Base-by-base conservation (phyloP, 2,329 filamentous ascomycete genomes). In the Aspergillus sp. region DNA sequence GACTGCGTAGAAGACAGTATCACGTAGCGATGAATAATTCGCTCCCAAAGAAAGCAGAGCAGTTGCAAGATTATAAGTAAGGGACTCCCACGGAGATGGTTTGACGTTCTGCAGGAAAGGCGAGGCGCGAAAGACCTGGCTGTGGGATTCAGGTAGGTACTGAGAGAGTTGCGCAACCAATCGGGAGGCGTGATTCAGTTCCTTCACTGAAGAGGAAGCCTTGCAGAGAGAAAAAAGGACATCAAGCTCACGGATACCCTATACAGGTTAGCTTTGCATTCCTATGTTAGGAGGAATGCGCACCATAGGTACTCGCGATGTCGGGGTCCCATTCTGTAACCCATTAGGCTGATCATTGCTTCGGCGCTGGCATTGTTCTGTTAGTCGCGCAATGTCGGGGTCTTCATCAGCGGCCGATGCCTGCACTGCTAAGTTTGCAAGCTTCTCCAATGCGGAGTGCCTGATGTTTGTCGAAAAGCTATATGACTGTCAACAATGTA, bases 201-300 rank as follows among this genome's bases (percentile, higher is more conserved):
- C 83, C 45, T 83, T 78, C 22, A 97, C 77, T 20, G 82, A 79
- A 3, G 89, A 85, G 3, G 90, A 88, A 46, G 91, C 88, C 71
- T 90, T 91, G 75, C 91, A 97, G 22, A 98, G 77, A 39, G 93
- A 89, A 22, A 97, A 73, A 22, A 98, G 78, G 46, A 95, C 87
- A 67, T 98, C 91, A 57, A 95, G 85, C 74, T 98, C 94, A 60
- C 88, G 84, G 46, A 90, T 82, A 46, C 84, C 88, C 89, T 94
- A 51, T 43, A 19, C 19, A 46, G 41, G 51, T 67, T 45, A 69
- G 56, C 49, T 38, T 30, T 43, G 46, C 22, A 46, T 49, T 42
- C 41, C 43, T 27, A 39, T 25, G 5, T 41, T 43, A 20, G 41
- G 23, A 30, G 22, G 41, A 17, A 37, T 4, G 22, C 5, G 20